Evolutionary conservation across 129 eudicot species (phyloP).

Genomic region (Lonicera japonica): DNA sequence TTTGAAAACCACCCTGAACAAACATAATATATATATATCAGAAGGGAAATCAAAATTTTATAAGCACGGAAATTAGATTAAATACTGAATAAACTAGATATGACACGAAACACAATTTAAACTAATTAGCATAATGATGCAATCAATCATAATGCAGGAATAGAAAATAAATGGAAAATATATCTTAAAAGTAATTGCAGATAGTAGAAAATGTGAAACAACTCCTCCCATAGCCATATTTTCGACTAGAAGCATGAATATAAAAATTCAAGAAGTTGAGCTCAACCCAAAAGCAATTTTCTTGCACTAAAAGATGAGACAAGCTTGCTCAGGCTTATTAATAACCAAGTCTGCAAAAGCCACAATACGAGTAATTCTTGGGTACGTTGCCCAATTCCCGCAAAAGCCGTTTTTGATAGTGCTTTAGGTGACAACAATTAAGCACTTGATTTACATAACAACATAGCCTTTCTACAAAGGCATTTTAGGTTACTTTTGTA

Average conservation of each 20-base stretch:
- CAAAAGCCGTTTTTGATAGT: too few species aligned
- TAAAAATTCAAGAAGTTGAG: background rate
- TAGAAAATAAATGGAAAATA: background rate
- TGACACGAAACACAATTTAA: background rate
- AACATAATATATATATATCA: slow-evolving; percentile 11
- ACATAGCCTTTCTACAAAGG: too few species aligned
- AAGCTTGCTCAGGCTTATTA: too few species aligned
- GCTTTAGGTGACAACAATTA: too few species aligned
- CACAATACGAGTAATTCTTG: too few species aligned
- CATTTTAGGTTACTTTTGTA: too few species aligned
- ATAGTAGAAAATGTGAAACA: background rate
- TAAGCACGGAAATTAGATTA: background rate
- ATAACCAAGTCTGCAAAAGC: too few species aligned
- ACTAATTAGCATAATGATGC: background rate
- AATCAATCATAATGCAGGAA: background rate
- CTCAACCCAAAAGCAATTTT: background rate
- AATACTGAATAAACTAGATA: slow-evolving; percentile 2
- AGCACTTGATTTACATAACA: too few species aligned
- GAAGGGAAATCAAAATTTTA: background rate
- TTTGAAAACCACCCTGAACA: slow-evolving; percentile 43
- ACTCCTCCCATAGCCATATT: background rate
- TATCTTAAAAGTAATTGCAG: background rate
- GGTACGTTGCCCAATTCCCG: too few species aligned
- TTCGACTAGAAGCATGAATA: background rate
- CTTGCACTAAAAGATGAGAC: too few species aligned